These are phyloP conservation scores for Galerina marginata DNA, from an alignment of 768 basidiomycete genomes.

Conservation along the genomic window DNA sequence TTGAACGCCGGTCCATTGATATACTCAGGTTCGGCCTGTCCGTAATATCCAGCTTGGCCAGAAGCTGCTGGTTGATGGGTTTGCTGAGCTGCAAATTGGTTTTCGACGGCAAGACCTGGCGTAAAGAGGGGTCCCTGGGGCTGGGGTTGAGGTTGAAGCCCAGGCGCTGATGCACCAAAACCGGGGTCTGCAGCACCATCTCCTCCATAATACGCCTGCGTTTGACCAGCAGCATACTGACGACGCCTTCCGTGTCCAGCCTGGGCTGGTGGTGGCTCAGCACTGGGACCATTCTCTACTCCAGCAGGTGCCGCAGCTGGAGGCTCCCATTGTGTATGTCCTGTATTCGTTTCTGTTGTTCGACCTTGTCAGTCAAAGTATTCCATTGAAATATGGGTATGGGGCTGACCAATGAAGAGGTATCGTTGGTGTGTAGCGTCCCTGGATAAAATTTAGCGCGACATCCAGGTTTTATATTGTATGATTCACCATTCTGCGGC, in stretches of 20 bases:
- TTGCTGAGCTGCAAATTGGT: slow-evolving; percentile 72
- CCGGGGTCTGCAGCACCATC: slow-evolving; percentile 50
- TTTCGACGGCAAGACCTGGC: slow-evolving; percentile 77
- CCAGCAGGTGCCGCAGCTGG: slow-evolving; percentile 45
- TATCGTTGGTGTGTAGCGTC: slow-evolving; percentile 80
- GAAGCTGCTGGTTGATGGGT: slow-evolving; percentile 37
- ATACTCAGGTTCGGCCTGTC: slow-evolving; percentile 52
- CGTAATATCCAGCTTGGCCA: slow-evolving; percentile 45
- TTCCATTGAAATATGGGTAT: slow-evolving; percentile 22
- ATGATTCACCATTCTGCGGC: slow-evolving; percentile 83
- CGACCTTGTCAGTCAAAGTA: slow-evolving; percentile 24
- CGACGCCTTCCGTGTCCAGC: slow-evolving; percentile 71
- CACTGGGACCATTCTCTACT: slow-evolving; percentile 45
- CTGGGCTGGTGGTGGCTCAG: slow-evolving; percentile 54
- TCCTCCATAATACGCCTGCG: slow-evolving; percentile 81
- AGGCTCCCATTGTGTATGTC: slow-evolving; percentile 89
- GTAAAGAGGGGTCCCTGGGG: slow-evolving; percentile 75
- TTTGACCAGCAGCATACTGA: slow-evolving; percentile 94
- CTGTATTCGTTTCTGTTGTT: slow-evolving; percentile 76
- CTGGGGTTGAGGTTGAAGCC: slow-evolving; percentile 41
- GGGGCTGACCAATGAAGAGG: slow-evolving; percentile 82
- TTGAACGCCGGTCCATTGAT: slow-evolving; percentile 46
- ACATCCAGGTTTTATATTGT: slow-evolving; percentile 10
- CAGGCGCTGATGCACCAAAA: slow-evolving; percentile 43
- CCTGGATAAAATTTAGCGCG: slow-evolving; percentile 51